phyloP scores from a whole-genome alignment of 306 rosid genomes.

The Cucurbita pepo region DNA sequence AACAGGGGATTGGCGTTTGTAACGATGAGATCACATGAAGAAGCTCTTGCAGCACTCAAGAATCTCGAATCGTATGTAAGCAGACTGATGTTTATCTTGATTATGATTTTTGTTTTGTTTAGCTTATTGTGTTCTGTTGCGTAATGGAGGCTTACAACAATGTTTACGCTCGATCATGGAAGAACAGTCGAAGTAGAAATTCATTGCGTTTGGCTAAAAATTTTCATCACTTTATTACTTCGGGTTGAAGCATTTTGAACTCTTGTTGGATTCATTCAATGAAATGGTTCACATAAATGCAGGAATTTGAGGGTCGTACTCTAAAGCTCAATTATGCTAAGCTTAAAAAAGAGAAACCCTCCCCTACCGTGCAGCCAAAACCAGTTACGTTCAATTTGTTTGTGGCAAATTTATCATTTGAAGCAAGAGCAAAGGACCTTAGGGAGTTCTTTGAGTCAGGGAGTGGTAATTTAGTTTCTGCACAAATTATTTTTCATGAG shows the following conservation, averaged over 20 bases:
- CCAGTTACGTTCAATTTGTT: conserved; percentile 61
- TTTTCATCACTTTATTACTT: neutral
- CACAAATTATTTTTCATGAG: conserved; percentile 43
- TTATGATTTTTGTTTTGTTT: neutral
- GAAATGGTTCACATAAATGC: conserved; percentile 8
- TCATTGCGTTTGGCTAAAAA: neutral
- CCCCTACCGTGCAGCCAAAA: conserved; percentile 33
- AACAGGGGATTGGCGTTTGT: conserved; percentile 96
- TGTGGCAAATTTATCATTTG: conserved; percentile 64
- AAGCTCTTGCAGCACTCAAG: conserved; percentile 50
- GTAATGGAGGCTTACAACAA: no score
- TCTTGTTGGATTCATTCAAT: neutral
- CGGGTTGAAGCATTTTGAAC: neutral
- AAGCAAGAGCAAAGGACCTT: conserved; percentile 62
- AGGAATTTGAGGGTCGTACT: conserved; percentile 69
- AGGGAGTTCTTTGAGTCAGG: conserved; percentile 53
- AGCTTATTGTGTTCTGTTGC: neutral
- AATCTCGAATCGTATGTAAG: conserved; percentile 75
- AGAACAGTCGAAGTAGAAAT: neutral
- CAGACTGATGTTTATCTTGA: neutral
- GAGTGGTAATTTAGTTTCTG: conserved; percentile 38
- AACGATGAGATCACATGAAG: conserved; percentile 77
- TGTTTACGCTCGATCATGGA: neutral
- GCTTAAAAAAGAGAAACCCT: conserved; percentile 31
- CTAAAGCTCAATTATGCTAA: conserved; percentile 50